phyloP scores from a whole-genome alignment of 2,329 filamentous ascomycete genomes.

The Colletotrichum cereale region DNA sequence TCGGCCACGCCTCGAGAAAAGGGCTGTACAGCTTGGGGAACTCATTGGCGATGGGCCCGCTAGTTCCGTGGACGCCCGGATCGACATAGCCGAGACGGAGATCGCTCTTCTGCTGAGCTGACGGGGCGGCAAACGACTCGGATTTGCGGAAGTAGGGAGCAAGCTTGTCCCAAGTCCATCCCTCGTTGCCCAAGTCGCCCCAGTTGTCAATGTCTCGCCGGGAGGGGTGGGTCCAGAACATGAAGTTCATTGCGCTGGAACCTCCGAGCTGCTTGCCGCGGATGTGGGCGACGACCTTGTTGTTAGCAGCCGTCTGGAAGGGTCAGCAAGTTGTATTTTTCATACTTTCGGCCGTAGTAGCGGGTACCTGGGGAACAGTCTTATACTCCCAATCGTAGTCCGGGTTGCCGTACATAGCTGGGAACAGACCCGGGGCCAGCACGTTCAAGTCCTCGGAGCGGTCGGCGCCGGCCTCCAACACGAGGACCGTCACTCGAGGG shows the following conservation, averaged over 20 bases:
- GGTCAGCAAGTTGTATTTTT: not conserved
- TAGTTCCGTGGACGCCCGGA: slow-evolving; percentile 17
- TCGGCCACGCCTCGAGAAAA: slow-evolving; percentile 30
- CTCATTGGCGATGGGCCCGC: slow-evolving; percentile 14
- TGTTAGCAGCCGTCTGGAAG: slow-evolving; percentile 17
- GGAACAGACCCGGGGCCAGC: slow-evolving; percentile 40
- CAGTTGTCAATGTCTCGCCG: slow-evolving; percentile 67
- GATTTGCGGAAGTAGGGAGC: slow-evolving; percentile 39
- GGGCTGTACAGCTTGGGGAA: slow-evolving; percentile 24
- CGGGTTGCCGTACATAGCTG: slow-evolving; percentile 42
- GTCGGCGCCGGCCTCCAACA: slow-evolving; percentile 42
- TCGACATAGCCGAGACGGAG: slow-evolving; percentile 21
- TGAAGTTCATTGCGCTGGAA: slow-evolving; percentile 70
- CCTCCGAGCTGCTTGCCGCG: slow-evolving; percentile 64
- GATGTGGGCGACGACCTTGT: slow-evolving; percentile 30
- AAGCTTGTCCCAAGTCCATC: slow-evolving; percentile 67
- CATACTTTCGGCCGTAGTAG: too few relatives aligned
- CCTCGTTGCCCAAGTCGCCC: slow-evolving; percentile 67
- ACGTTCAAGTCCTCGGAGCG: slow-evolving; percentile 37
- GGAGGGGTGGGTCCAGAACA: slow-evolving; percentile 64
- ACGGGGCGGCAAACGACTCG: slow-evolving; percentile 13
- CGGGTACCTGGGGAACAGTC: slow-evolving; percentile 41
- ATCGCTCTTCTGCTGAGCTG: slow-evolving; percentile 7
- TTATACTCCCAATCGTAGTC: slow-evolving; percentile 44
- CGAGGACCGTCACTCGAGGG: slow-evolving; percentile 22